Evolutionary conservation across 2,329 filamentous ascomycete genomes (phyloP), one percentile per base, ranked within the genome.

Genomic region (Lasiodiplodia citricola): DNA sequence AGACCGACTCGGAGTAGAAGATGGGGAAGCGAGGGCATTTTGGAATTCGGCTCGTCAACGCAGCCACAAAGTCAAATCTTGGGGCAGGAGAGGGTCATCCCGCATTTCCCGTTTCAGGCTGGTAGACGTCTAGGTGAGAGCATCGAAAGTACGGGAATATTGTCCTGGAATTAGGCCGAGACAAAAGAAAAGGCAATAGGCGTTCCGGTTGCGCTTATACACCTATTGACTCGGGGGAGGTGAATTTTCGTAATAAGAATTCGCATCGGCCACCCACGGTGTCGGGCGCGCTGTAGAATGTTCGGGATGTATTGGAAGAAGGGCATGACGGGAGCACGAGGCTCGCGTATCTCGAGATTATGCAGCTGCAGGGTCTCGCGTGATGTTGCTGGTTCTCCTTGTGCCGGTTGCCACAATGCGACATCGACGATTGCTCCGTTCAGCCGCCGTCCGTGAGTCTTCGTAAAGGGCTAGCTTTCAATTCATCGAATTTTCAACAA

Each of bases 331-430:
- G 25, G 28, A 55, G 28, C 52, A 31, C 25, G 56, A 21, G 25
- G 23, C 23, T 60, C 56, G 35, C 37, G 21, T 28, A 60, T 57
- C 55, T 41, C 31, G 18, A 47, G 38, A 7, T 31, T 18, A 7
- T 28, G 56, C 38, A 31, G 37, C 37, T 60, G 38, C 56, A 60
- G 56, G 56, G 56, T 47, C 55, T 31, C 16, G 41, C 21, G 41
- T 18, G 21, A 23, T 60, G 37, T 47, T n/a, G n/a, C 38, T 21
- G 16, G 4, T 38, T n/a, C 25, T n/a, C 41, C 56, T 28, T 35
- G 21, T 56, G 37, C 56, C 7, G n/a, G 21, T 44, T 28, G 56
- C 56, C 56, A 44, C 37, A 14, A 35, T 58, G n/a, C 55, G n/a
- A 41, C 37, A 21, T 47, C 56, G 37, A 60, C 37, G 21, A 16